Base-by-base conservation (phyloP, 2,329 filamentous ascomycete genomes). In the Epicoccum nigrum region DNA sequence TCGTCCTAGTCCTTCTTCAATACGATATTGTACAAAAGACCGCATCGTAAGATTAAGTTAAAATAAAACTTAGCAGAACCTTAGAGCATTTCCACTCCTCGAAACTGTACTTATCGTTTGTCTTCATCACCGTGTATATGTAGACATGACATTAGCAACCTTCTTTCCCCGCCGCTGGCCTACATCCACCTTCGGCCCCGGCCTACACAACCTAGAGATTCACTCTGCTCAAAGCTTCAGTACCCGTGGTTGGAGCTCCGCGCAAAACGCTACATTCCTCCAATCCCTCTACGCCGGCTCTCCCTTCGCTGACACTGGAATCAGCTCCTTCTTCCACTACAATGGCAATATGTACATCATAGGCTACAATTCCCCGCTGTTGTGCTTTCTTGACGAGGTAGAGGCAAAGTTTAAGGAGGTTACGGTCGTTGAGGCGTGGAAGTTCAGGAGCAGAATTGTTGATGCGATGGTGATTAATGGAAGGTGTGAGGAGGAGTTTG, bases 111-210 rank as follows among this genome's bases (percentile, higher is more conserved):
- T n/a, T n/a, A n/a, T n/a, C n/a, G n/a, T n/a, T n/a, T n/a, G n/a
- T n/a, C n/a, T n/a, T 25, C 23, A 25, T 3, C 23, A 6, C 23
- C 6, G 23, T 25, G 23, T 25, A 7, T 25, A 4, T 9, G n/a
- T n/a, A n/a, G 9, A 25, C 15, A 51, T 51, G 48, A 31, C 42
- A 11, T 41, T 31, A 5, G 12, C 42, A 17, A 42, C 41, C 3
- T 51, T 45, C 25, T 51, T 51, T 11, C 37, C 48, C 4, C 45
- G 42, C 9, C 37, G 41, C 13, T 45, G 42, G 48, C 42, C 49
- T 6, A 8, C 43, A 4, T 43, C 49, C 4, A 46, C 43, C 0
- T 52, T 38, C 7, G 49, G 31, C 1, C 49, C 49, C 2, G 43
- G 49, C 7, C 13, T 52, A 20, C 38, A 46, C 28, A 46, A 43